These are phyloP conservation scores for Tricladium varicosporioides DNA, from an alignment of 2,329 filamentous ascomycete species.

Conservation along the genomic window DNA sequence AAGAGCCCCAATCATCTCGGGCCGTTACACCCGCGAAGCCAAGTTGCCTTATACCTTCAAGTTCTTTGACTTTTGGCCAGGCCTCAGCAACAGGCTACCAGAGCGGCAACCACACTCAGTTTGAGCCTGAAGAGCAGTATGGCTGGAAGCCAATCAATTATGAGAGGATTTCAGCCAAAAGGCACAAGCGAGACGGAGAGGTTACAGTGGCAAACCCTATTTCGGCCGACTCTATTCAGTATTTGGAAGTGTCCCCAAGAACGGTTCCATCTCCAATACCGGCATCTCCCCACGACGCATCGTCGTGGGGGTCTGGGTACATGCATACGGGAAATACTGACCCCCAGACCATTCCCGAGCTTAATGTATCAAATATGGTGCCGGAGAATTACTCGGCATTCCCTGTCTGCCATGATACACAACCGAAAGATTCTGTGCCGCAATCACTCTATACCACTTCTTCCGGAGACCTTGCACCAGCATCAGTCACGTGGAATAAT, in stretches of 20 bases:
- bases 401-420: neutral
- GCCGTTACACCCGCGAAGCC: neutral
- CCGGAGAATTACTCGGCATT: neutral
- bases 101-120: constrained; percentile 1
- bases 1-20: neutral
- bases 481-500: neutral
- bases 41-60: neutral
- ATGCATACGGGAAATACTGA: constrained; percentile 1
- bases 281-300: neutral
- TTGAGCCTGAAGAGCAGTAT: constrained; percentile 5
- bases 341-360: neutral
- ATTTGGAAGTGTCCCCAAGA: constrained; percentile 6
- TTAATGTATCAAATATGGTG: neutral
- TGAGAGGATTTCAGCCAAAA: constrained; percentile 9
- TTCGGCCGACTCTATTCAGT: neutral
- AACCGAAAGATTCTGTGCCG: neutral
- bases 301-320: neutral
- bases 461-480: neutral
- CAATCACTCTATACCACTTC: neutral
- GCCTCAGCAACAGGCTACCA: neutral
- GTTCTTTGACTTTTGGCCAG: neutral
- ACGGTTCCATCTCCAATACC: neutral
- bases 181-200: constrained; percentile 12
- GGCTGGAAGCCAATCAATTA: constrained; percentile 10
- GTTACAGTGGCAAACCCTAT: neutral